Base-by-base conservation (phyloP, 2,329 filamentous ascomycete species). In the Apiospora kogelbergensis region DNA sequence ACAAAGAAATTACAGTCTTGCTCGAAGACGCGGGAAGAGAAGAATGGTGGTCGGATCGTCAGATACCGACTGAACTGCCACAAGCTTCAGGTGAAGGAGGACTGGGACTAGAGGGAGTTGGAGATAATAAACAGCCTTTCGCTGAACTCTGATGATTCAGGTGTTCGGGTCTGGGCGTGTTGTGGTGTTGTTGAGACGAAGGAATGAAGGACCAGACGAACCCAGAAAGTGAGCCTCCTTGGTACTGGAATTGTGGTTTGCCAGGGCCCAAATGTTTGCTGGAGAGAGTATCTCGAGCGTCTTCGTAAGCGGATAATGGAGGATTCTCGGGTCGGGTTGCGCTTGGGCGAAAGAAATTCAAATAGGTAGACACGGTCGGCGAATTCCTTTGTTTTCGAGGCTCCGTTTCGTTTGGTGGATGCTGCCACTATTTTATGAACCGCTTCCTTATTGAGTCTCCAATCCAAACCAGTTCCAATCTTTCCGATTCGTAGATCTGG, bases 61-160 rank as follows among this genome's bases (percentile, higher is more conserved):
- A 60, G 53, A 60, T 60, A 15, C 53, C 53, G 30, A 60, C 53
- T 60, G 17, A 60, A 60, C 53, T 60, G 37, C 37, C 53, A 60
- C 53, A 60, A 60, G 53, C 53, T 37, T 60, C 53, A 60, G 53
- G 53, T 37, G 53, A 60, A 60, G 53, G 53, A 30, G 24, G 26
- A 26, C 33, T 33, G 33, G 40, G 40, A 60, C 53, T 60, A 37
- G 53, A 60, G 53, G 53, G 30, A 60, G 20, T 60, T n/a, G 30
- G 30, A 37, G 53, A 37, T 17, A 17, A 30, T n/a, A 24, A 60
- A 57, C 30, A 37, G 30, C 30, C 53, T 37, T 60, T 60, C 13
- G 53, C 30, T 60, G 53, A 60, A 60, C 53, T 60, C 53, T 60
- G 53, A 37, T 60, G 53, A 60, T 37, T 37, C 53, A 60, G 48